phyloP scores from a whole-genome alignment of 371 early-diverging fungal species.

The Chytridiales sp. region DNA sequence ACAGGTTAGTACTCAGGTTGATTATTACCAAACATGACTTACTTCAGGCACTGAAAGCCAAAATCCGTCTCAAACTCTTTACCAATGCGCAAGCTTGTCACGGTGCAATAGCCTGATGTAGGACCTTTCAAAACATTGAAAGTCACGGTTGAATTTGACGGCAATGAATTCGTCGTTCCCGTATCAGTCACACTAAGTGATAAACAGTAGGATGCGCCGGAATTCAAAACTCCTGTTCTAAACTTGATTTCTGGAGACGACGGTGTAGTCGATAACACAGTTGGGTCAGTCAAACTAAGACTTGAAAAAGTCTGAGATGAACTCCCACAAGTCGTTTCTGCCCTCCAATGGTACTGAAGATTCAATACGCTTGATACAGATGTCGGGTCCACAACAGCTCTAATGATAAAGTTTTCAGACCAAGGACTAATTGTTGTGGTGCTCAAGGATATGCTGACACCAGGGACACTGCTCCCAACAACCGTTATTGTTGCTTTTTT shows the following conservation, averaged over 20 bases:
- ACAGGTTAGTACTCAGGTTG: not conserved
- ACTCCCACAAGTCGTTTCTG: not conserved
- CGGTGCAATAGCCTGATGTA: not conserved
- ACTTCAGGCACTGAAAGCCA: constrained; percentile 10
- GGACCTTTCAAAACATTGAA: constrained; percentile 2
- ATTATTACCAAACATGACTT: not conserved
- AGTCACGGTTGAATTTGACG: not conserved
- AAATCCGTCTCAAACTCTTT: constrained; percentile 5
- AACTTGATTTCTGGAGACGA: not conserved
- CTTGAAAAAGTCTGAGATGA: not conserved
- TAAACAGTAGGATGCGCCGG: constrained; percentile 2
- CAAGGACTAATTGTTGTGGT: too few relatives aligned
- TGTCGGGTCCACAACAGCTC: too few relatives aligned
- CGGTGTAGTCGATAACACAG: not conserved
- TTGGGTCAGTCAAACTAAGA: constrained; percentile 1
- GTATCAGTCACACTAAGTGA: constrained; percentile 4
- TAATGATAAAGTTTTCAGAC: too few relatives aligned
- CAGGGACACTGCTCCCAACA: too few relatives aligned
- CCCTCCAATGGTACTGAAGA: not conserved
- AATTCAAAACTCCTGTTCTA: not conserved
- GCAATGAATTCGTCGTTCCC: not conserved
- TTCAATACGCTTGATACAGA: not conserved
- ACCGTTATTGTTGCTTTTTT: too few relatives aligned
- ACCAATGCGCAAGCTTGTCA: not conserved
- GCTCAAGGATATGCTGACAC: too few relatives aligned